These are phyloP conservation scores for Jacaranda copaia DNA, from an alignment of 257 asterid genomes.

Conservation along the genomic window DNA sequence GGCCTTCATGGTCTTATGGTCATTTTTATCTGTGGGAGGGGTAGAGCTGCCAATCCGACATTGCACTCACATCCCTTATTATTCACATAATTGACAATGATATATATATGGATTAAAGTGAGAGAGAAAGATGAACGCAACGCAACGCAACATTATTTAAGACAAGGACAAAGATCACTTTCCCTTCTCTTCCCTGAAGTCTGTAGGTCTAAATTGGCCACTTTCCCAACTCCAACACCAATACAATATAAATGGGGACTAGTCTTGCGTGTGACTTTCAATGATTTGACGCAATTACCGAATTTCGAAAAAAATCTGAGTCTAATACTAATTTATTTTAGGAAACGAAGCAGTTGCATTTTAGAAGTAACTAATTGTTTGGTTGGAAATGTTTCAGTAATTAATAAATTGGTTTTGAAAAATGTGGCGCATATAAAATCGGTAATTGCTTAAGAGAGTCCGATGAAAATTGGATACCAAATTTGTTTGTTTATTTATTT, in stretches of 20 bases:
- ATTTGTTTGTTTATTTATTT: too few relatives aligned
- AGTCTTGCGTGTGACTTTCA: background rate
- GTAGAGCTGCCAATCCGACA: too few relatives aligned
- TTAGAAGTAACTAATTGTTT: background rate
- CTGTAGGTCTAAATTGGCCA: constrained; percentile 1
- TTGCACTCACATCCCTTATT: too few relatives aligned
- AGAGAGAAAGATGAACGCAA: background rate
- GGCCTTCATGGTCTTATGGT: too few relatives aligned
- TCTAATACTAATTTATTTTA: too few relatives aligned
- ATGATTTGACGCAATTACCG: background rate
- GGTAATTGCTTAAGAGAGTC: too few relatives aligned
- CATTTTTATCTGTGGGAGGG: too few relatives aligned
- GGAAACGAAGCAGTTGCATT: background rate
- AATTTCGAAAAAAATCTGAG: background rate
- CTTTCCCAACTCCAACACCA: background rate
- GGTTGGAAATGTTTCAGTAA: background rate
- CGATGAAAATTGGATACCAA: too few relatives aligned
- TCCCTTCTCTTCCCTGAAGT: background rate
- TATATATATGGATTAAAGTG: constrained; percentile 6
- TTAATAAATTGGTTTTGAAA: too few relatives aligned
- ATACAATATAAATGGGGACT: background rate
- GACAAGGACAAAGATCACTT: background rate
- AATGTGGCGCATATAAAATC: too few relatives aligned
- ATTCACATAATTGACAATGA: constrained; percentile 18
- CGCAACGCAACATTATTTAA: background rate